phyloP scores from a whole-genome alignment of 345 rosid genomes.

The Hypericum perforatum region DNA sequence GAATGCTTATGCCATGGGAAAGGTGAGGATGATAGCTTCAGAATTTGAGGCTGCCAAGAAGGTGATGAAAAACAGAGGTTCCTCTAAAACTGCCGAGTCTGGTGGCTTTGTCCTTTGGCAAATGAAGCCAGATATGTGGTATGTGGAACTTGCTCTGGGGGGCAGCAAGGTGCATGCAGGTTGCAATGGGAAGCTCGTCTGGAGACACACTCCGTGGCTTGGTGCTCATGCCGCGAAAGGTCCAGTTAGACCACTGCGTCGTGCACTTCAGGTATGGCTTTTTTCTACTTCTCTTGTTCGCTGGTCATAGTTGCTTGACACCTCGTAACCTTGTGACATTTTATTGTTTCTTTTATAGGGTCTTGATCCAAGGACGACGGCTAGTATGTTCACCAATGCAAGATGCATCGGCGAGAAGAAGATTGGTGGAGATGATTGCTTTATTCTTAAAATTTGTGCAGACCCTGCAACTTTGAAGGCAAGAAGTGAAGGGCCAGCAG shows the following conservation, averaged over 20 bases:
- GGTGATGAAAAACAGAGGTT: conserved; percentile 40
- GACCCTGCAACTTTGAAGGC: conserved; percentile 19
- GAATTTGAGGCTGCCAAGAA: conserved; percentile 76
- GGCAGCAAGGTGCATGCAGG: conserved; percentile 88
- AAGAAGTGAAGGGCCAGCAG: conserved; percentile 22
- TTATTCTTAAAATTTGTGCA: conserved; percentile 20
- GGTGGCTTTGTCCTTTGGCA: conserved; percentile 97
- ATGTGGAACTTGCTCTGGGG: conserved; percentile 87
- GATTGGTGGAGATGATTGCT: conserved; percentile 16
- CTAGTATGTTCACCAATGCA: conserved; percentile 20
- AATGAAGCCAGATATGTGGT: conserved; percentile 95
- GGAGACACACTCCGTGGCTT: conserved; percentile 98
- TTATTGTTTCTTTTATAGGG: conserved; percentile 13
- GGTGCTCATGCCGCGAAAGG: conserved; percentile 85
- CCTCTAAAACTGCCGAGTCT: conserved; percentile 58
- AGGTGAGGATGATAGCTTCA: conserved; percentile 82
- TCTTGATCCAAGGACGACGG: conserved; percentile 19
- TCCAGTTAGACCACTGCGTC: conserved; percentile 88
- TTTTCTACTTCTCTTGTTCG: background rate
- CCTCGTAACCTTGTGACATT: background rate
- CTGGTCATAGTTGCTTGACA: background rate
- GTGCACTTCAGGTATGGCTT: conserved; percentile 71
- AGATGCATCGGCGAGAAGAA: conserved; percentile 22
- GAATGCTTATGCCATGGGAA: conserved; percentile 87
- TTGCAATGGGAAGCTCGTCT: conserved; percentile 84